Base-by-base conservation (phyloP, 2,329 filamentous ascomycete species). In the Hysterium pulicare region DNA sequence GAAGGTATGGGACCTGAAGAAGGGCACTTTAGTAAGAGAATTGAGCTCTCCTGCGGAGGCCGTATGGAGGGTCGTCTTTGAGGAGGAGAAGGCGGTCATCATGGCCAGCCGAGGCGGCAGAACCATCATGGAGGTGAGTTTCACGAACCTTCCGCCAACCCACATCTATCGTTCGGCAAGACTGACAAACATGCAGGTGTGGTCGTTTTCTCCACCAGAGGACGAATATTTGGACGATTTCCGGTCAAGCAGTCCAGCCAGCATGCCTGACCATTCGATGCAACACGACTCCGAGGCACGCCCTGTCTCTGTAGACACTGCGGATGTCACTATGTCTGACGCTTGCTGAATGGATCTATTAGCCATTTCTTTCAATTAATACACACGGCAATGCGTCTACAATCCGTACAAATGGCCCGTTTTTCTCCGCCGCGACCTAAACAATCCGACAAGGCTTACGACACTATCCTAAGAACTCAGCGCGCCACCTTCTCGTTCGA, bases 1-100 rank as follows among this genome's bases (percentile, higher is more conserved):
- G 51, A 98, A 97, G 70, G 90, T 98, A 41, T 98, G 93, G 93
- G 91, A 95, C 70, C 74, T 97, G 45, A 90, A 93, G 68, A 93
- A 88, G 2, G 93, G 93, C 3, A 85, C 87, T 44, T 77, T 95
- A 21, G 88, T 98, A 17, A 83, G 93, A 46, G 93, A 98, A 68
- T 79, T 98, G 32, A 91, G 91, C 35, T 83, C 86, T 16, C 90
- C 91, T 40, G 89, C 91, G 0, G 91, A 98, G 61, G 90, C 91
- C 13, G 93, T 98, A 0, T 98, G 93, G 93, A 81, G 93, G 46
- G 91, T 98, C 24, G 93, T 94, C 0, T 98, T 98, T 64, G 93
- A 98, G 62, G 91, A 95, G 52, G 93, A 98, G 69, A 97, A 96
- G 68, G 95, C 91, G 45, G 91, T 98, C 22, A 91, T 95, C 23